These are phyloP conservation scores for Emericellopsis atlantica DNA, from an alignment of 2,329 filamentous ascomycete genomes.

Conservation along the genomic window DNA sequence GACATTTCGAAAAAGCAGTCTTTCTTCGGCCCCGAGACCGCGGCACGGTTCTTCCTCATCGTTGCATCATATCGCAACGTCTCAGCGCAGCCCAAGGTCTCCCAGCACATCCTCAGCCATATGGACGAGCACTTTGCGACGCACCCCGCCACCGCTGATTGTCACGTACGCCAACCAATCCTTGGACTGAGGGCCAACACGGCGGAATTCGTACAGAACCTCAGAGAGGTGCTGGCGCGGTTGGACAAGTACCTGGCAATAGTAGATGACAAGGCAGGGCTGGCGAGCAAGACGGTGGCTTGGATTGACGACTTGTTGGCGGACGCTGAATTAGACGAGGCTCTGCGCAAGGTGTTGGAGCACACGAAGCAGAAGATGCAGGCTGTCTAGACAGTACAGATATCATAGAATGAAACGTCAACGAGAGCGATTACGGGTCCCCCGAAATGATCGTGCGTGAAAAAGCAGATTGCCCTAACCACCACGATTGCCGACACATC, in stretches of 20 bases:
- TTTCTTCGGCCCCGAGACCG: slow-evolving; percentile 52
- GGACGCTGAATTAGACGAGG: slow-evolving; percentile 38
- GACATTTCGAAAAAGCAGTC: slow-evolving; percentile 73
- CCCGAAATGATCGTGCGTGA: too few relatives aligned
- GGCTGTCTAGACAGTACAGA: not conserved
- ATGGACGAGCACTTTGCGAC: slow-evolving; percentile 49
- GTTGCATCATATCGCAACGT: slow-evolving; percentile 58
- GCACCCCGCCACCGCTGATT: slow-evolving; percentile 52
- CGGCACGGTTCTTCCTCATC: slow-evolving; percentile 68
- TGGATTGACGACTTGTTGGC: slow-evolving; percentile 44
- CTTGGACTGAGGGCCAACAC: slow-evolving; percentile 51
- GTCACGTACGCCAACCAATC: slow-evolving; percentile 59
- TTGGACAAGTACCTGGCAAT: slow-evolving; percentile 39
- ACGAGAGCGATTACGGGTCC: too few relatives aligned
- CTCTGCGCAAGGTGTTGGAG: slow-evolving; percentile 40
- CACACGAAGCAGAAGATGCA: slow-evolving; percentile 26
- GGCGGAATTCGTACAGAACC: slow-evolving; percentile 58
- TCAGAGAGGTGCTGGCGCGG: slow-evolving; percentile 51
- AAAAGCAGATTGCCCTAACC: too few relatives aligned
- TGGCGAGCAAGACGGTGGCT: slow-evolving; percentile 33
- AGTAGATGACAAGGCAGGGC: slow-evolving; percentile 28
- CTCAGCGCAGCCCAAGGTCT: slow-evolving; percentile 50
- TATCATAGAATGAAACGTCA: not conserved
- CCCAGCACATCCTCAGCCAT: slow-evolving; percentile 59
- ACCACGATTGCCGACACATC: too few relatives aligned